Evolutionary conservation across 805 yeast genomes (phyloP).

Genomic region (Yamadazyma paraphyllophila): DNA sequence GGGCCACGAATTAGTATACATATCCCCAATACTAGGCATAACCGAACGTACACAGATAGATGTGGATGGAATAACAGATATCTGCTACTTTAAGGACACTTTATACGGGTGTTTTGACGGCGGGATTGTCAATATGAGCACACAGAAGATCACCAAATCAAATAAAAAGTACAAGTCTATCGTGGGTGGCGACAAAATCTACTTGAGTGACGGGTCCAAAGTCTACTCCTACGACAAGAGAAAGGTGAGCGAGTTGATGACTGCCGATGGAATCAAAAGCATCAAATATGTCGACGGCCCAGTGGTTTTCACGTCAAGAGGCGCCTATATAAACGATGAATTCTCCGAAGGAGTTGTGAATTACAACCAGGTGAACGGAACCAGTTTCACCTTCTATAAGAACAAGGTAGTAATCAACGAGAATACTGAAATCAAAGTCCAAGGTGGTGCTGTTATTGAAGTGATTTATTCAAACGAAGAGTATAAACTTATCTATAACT

Average conservation of each 20-base stretch:
- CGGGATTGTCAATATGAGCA: constrained; percentile 12
- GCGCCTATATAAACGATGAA: neutral
- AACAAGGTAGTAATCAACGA: neutral
- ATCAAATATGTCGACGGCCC: constrained; percentile 1
- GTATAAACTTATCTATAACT: constrained; percentile 6
- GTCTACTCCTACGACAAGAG: constrained; percentile 1
- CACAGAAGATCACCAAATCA: constrained; percentile 2
- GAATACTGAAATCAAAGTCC: neutral
- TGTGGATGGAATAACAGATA: constrained; percentile 3
- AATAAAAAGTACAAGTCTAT: constrained; percentile 1
- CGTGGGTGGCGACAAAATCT: constrained; percentile 9
- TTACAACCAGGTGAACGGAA: neutral
- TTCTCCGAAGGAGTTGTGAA: neutral
- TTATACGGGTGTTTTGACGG: constrained; percentile 14
- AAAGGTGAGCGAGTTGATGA: neutral
- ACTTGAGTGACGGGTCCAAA: constrained; percentile 2
- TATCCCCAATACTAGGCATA: constrained; percentile 10
- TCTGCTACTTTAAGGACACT: constrained; percentile 8
- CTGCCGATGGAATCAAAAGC: neutral
- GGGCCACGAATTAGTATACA: constrained; percentile 3
- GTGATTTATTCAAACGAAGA: neutral
- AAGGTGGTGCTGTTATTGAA: constrained; percentile 2
- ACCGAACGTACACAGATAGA: constrained; percentile 4
- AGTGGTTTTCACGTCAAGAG: neutral
- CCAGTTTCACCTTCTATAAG: neutral